Conservation (phyloP, 2,329 filamentous ascomycete species). For the Pseudogymnoascus sp. region DNA sequence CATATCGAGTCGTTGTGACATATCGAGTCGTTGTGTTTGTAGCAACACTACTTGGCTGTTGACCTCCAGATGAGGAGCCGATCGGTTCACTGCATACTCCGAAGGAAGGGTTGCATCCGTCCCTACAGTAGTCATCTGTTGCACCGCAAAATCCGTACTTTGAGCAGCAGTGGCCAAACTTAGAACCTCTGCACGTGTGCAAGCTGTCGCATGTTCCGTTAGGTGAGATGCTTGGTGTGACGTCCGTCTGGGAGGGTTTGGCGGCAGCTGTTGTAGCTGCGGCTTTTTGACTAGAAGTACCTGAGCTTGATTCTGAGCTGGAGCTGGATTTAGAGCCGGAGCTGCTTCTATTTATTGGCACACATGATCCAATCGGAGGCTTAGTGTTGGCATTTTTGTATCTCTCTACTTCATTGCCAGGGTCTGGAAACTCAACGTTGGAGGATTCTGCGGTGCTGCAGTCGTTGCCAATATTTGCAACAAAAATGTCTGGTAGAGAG, state of each 20-base stretch:
- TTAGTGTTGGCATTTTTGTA: too few species aligned
- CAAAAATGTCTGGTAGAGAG: constrained; percentile 45
- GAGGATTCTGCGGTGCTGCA: constrained; percentile 40
- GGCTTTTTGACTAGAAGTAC: too few species aligned
- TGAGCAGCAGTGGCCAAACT: constrained; percentile 18
- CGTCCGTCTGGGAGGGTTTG: too few species aligned
- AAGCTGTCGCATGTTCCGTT: constrained; percentile 15
- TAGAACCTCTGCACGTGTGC: constrained; percentile 16
- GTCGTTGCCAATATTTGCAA: constrained; percentile 43
- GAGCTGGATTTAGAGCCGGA: too few species aligned
- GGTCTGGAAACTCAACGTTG: constrained; percentile 45
- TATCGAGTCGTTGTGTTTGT: not conserved
- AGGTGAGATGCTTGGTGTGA: too few species aligned
- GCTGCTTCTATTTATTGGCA: too few species aligned
- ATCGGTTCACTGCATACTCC: not conserved
- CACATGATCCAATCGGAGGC: too few species aligned
- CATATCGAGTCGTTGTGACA: not conserved
- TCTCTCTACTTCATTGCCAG: constrained; percentile 41
- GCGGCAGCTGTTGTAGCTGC: too few species aligned
- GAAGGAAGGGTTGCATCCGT: constrained; percentile 17
- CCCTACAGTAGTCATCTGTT: constrained; percentile 14
- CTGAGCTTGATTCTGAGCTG: too few species aligned
- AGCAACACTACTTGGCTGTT: not conserved
- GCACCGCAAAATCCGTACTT: constrained; percentile 15
- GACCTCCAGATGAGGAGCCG: not conserved